Evolutionary conservation across 1,139 yeast genomes (phyloP), one percentile per base, ranked within the genome.

Genomic region (Wickerhamiella pararugosa): DNA sequence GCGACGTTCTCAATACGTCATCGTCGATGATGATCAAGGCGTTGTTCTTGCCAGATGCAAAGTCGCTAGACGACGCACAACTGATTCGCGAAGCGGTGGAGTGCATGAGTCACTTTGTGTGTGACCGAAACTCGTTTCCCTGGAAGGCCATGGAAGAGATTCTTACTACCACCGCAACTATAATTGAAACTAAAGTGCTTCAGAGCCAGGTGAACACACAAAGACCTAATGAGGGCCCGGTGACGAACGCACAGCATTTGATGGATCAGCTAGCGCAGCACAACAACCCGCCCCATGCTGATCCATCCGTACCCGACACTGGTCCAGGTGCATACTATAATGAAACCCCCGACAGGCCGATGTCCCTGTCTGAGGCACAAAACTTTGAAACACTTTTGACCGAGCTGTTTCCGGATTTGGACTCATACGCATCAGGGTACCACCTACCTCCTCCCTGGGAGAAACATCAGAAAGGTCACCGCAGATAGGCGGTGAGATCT

Each of bases 21-120:
- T 50, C 54, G 15, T 50, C 58, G 2, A 43, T 58, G 11, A 51
- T 55, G 37, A 51, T 57, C 37, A 51, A 51, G 36, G 49, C 55
- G 40, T 45, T 56, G 29, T 48, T 53, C 9, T 44, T 48, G 27
- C 57, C 60, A 21, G 56, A 54, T 29, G 34, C 48, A 11, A 42
- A 53, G n/a, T 51, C 53, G 5, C 42, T 40, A 3, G 41, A 45
- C 10, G 61, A 57, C 41, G 42, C 55, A 25, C 49, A 45, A 26
- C 46, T 51, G 15, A 35, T 56, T 45, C 46, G 45, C 25, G 25
- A 29, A 5, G 44, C 48, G 7, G 37, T 49, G 15, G 48, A 40
- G 2, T 33, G 42, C 10, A 37, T 48, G 32, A 25, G 34, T 25
- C 36, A 44, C 30, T 15, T 26, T n/a, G 25, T 34, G 9, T 9